Conservation (phyloP, 1,139 yeast genomes). For the Meyerozyma sp. region DNA sequence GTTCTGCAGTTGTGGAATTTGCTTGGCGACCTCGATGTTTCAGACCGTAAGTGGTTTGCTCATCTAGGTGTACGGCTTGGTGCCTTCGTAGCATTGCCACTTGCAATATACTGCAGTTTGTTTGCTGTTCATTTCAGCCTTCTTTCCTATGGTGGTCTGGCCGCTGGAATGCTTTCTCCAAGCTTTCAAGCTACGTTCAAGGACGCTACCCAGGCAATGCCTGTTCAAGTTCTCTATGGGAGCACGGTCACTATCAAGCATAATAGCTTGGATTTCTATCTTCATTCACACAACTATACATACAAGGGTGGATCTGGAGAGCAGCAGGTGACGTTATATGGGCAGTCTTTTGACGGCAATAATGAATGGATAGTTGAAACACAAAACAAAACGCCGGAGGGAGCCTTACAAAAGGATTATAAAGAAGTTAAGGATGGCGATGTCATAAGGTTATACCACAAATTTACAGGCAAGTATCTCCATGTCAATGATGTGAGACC, state of each 20-base stretch:
- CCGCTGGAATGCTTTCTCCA: conserved; percentile 48
- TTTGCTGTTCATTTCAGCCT: conserved; percentile 47
- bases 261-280: conserved; percentile 52
- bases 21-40: conserved; percentile 50
- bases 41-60: conserved; percentile 22
- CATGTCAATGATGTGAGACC: conserved; percentile 60
- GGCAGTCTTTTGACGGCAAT: conserved; percentile 43
- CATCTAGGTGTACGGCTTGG: conserved; percentile 27
- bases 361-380: conserved; percentile 68
- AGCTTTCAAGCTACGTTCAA: conserved; percentile 50
- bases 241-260: conserved; percentile 66
- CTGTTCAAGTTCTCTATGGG: conserved; percentile 57
- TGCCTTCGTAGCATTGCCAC: conserved; percentile 43
- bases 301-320: conserved; percentile 54
- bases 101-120: conserved; percentile 40
- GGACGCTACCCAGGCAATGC: conserved; percentile 36
- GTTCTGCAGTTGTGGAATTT: conserved; percentile 47
- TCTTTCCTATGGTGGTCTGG: conserved; percentile 46
- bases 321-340: conserved; percentile 67
- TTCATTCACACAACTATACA: conserved; percentile 58
- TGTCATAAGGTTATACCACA: conserved; percentile 57
- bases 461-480: conserved; percentile 52
- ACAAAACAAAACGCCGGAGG: conserved; percentile 24
- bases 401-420: conserved; percentile 23
- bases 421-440: conserved; percentile 45